A percentile compares a stretch with the other conserved stretches of the same genome.
Evolutionary conservation across 257 asterid species (phyloP).

Genomic region (Jasminum sambac): DNA sequence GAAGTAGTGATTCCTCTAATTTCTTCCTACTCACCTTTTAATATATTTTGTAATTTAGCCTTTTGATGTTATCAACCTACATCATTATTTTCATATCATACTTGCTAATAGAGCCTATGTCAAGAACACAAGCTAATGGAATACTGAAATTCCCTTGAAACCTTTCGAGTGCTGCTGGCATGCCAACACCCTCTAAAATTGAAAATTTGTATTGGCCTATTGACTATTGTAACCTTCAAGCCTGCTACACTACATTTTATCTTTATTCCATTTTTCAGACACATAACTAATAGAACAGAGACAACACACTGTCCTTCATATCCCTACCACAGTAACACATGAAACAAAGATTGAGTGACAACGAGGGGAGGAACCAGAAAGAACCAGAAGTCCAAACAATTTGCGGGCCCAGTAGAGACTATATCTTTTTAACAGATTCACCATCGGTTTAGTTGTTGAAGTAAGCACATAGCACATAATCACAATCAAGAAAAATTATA

Average conservation of each 20-base stretch:
- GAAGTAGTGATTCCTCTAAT: not conserved
- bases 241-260: not conserved
- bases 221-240: not conserved
- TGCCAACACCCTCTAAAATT: not conserved
- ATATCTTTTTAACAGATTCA: not conserved
- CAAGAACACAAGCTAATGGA: not conserved
- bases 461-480: not conserved
- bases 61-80: not conserved
- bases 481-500: not conserved
- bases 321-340: not conserved
- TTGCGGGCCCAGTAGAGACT: not conserved
- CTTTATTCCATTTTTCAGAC: not conserved
- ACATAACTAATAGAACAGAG: not conserved
- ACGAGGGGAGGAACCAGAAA: not conserved
- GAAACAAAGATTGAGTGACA: not conserved
- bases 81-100: not conserved
- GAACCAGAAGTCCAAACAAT: not conserved
- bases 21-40: not conserved
- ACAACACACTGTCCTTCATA: not conserved
- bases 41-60: constrained; percentile 4
- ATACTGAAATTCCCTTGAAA: not conserved
- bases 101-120: not conserved
- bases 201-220: not conserved
- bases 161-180: not conserved
- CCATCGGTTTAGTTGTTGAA: not conserved